These are phyloP conservation scores for Elsinoe fawcettii DNA, from an alignment of 2,329 filamentous ascomycete species.

Conservation along the genomic window DNA sequence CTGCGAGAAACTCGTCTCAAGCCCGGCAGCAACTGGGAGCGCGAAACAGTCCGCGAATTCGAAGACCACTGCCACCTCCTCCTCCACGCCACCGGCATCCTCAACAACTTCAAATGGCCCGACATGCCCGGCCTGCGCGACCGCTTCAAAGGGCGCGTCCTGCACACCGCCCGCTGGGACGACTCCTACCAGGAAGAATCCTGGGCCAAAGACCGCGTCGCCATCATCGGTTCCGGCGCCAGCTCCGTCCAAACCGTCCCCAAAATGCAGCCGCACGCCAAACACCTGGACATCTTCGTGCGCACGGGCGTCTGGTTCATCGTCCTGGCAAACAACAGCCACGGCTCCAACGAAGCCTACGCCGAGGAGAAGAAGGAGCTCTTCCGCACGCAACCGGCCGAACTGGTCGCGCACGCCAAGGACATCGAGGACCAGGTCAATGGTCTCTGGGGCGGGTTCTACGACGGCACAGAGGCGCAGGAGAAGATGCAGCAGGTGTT, in stretches of 20 bases:
- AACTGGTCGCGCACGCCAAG: slow-evolving; percentile 39
- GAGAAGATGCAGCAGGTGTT: slow-evolving; percentile 33
- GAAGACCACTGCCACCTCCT: slow-evolving; percentile 39
- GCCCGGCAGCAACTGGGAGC: slow-evolving; percentile 19
- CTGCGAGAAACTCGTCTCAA: slow-evolving; percentile 32
- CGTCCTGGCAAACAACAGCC: slow-evolving; percentile 38
- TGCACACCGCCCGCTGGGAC: slow-evolving; percentile 42
- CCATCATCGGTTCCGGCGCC: slow-evolving; percentile 40
- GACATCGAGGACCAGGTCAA: slow-evolving; percentile 43
- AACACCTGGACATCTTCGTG: slow-evolving; percentile 42
- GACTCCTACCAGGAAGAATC: slow-evolving; percentile 38
- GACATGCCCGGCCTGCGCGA: slow-evolving; percentile 35
- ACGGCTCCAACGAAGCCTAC: slow-evolving; percentile 40
- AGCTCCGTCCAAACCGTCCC: slow-evolving; percentile 41
- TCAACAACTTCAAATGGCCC: slow-evolving; percentile 34
- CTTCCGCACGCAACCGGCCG: slow-evolving; percentile 37
- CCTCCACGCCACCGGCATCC: slow-evolving; percentile 37
- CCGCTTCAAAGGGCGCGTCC: slow-evolving; percentile 37
- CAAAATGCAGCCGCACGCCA: slow-evolving; percentile 39
- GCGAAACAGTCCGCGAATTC: slow-evolving; percentile 31
- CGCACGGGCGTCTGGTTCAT: slow-evolving; percentile 41
- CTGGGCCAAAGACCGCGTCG: slow-evolving; percentile 37
- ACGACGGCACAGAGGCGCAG: slow-evolving; percentile 36
- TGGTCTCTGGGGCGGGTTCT: slow-evolving; percentile 41
- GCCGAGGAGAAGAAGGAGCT: slow-evolving; percentile 35